A percentile compares a stretch with the other conserved stretches of the same genome.
These are phyloP conservation scores for Cardamine resedifolia DNA, from an alignment of 345 rosid genomes.

Conservation along the genomic window DNA sequence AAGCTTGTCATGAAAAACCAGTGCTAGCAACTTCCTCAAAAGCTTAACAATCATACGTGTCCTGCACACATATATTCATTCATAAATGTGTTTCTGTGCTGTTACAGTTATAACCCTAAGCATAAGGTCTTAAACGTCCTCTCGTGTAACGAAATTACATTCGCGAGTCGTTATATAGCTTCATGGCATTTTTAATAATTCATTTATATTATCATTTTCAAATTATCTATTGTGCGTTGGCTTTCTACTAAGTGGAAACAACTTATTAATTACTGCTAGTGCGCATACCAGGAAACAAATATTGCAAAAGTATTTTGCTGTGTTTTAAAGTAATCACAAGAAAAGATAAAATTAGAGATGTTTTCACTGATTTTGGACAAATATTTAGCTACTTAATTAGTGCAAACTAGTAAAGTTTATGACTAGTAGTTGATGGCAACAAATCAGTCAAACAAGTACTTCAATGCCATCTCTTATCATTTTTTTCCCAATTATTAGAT, in stretches of 20 bases:
- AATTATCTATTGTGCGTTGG: too few relatives aligned
- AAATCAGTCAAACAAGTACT: background rate
- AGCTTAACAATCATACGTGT: constrained; percentile 10
- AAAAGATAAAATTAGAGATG: too few relatives aligned
- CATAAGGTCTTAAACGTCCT: background rate
- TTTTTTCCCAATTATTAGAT: background rate
- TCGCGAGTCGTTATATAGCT: background rate
- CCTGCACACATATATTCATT: constrained; percentile 3
- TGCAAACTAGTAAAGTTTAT: background rate
- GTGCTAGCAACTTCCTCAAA: constrained; percentile 12
- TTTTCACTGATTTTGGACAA: background rate
- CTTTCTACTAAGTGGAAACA: too few relatives aligned
- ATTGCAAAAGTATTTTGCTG: too few relatives aligned
- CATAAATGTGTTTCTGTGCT: background rate
- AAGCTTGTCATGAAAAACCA: constrained; percentile 2
- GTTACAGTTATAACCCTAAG: constrained; percentile 3
- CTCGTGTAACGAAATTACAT: background rate
- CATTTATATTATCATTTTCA: background rate
- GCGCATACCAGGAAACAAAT: too few relatives aligned
- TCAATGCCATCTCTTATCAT: background rate
- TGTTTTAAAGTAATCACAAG: too few relatives aligned
- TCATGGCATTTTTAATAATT: background rate
- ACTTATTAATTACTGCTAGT: too few relatives aligned
- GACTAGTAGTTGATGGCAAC: background rate
- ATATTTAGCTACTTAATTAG: background rate